A percentile compares a stretch with the other conserved stretches of the same genome.
phyloP scores from a whole-genome alignment of 306 rosid species.

The Vicia faba region DNA sequence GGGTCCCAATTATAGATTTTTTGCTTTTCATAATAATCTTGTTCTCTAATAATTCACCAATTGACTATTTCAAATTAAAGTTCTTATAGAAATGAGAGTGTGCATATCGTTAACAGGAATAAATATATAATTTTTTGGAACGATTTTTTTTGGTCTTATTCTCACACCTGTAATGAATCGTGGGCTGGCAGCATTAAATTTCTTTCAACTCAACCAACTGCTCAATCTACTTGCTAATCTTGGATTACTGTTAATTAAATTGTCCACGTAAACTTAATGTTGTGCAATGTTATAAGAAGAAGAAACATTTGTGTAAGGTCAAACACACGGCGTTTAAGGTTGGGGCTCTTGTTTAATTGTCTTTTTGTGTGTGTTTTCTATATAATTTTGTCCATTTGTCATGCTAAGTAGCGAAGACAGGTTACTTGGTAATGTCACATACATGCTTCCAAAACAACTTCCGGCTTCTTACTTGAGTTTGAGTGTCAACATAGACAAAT shows the following conservation, averaged over 20 bases:
- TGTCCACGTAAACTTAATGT: background rate
- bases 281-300: too few species aligned
- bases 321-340: conserved; percentile 1
- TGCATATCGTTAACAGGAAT: too few species aligned
- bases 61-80: conserved; percentile 21
- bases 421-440: conserved; percentile 8
- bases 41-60: background rate
- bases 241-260: background rate
- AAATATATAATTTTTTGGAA: too few species aligned
- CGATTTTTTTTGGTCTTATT: too few species aligned
- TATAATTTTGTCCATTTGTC: conserved; percentile 29
- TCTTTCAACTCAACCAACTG: too few species aligned
- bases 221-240: conserved; percentile 31
- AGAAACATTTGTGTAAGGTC: background rate
- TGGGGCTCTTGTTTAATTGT: background rate
- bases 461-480: conserved; percentile 1
- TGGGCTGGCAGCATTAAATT: too few species aligned
- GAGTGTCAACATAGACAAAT: background rate
- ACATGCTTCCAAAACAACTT: conserved; percentile 33
- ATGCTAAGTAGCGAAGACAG: conserved; percentile 4
- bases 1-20: conserved; percentile 29
- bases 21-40: background rate
- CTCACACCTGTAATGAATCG: too few species aligned
- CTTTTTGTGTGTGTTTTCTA: conserved; percentile 11
- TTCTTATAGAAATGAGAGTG: background rate